Evolutionary conservation across 441 rosid species (phyloP).

Genomic region (Flueggea neowawraea): DNA sequence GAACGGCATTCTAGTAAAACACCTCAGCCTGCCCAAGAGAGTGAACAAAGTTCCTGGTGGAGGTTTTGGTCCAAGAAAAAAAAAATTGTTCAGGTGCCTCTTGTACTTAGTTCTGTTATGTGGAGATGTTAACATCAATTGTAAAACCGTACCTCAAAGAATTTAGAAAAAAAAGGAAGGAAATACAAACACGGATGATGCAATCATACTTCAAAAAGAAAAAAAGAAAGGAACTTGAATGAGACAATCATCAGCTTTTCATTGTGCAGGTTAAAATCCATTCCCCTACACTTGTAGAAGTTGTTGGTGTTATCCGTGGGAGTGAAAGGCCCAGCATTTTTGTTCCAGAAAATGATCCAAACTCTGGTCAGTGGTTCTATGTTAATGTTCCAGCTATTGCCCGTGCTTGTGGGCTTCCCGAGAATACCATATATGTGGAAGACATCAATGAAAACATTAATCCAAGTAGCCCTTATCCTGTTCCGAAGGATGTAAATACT

Average conservation of each 20-base stretch:
- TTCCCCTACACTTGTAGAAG: slow-evolving; percentile 42
- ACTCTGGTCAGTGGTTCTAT: slow-evolving; percentile 81
- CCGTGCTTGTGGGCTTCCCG: slow-evolving; percentile 60
- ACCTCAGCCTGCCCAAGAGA: slow-evolving; percentile 25
- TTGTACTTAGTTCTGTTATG: background rate
- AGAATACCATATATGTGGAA: slow-evolving; percentile 66
- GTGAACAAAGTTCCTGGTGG: slow-evolving; percentile 52
- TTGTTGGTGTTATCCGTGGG: slow-evolving; percentile 83
- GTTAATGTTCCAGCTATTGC: slow-evolving; percentile 81
- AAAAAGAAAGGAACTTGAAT: background rate
- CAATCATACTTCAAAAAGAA: too few relatives aligned
- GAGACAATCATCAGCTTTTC: slow-evolving; percentile 10
- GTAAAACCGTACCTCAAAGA: too few relatives aligned
- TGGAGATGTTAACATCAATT: slow-evolving; percentile 1
- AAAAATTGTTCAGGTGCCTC: slow-evolving; percentile 39
- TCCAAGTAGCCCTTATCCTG: slow-evolving; percentile 77
- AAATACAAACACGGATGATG: too few relatives aligned
- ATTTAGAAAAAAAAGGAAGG: too few relatives aligned
- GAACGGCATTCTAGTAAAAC: slow-evolving; percentile 26
- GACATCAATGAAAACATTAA: slow-evolving; percentile 67
- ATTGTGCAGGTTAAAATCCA: slow-evolving; percentile 43
- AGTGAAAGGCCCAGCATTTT: slow-evolving; percentile 91
- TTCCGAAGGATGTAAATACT: slow-evolving; percentile 76
- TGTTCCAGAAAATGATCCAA: slow-evolving; percentile 87
- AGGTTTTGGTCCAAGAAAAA: slow-evolving; percentile 61